Evolutionary conservation across 1,284 basidiomycete genomes (phyloP).

Genomic region (Marasmius tenuissimus): DNA sequence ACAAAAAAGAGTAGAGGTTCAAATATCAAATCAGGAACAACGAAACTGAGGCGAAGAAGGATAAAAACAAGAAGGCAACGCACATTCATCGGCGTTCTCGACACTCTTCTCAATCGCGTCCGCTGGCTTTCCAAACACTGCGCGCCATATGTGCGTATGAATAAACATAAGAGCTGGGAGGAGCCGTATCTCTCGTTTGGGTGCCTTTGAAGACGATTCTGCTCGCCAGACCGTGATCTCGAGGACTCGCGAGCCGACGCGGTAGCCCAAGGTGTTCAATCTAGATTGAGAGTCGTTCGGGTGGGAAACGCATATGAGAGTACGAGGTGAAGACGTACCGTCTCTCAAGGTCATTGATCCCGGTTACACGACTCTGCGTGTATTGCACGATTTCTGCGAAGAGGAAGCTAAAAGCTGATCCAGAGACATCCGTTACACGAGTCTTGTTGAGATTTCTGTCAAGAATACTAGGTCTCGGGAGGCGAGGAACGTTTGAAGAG

Average conservation of each 20-base stretch:
- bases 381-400: slow-evolving; percentile 94
- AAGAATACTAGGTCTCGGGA: slow-evolving; percentile 66
- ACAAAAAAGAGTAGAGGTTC: too few species aligned
- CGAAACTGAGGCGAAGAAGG: not conserved
- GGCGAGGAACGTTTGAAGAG: not conserved
- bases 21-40: too few species aligned
- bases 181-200: slow-evolving; percentile 87
- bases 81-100: slow-evolving; percentile 94
- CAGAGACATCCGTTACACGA: slow-evolving; percentile 76
- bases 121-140: slow-evolving; percentile 90
- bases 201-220: slow-evolving; percentile 72
- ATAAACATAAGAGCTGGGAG: slow-evolving; percentile 89
- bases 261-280: slow-evolving; percentile 87
- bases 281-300: slow-evolving; percentile 40
- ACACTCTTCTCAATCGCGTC: slow-evolving; percentile 96
- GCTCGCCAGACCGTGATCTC: slow-evolving; percentile 75
- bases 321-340: slow-evolving; percentile 39
- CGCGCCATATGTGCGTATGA: slow-evolving; percentile 92
- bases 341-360: slow-evolving; percentile 93
- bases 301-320: slow-evolving; percentile 12
- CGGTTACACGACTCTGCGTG: slow-evolving; percentile 91
- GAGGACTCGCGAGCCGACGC: slow-evolving; percentile 81
- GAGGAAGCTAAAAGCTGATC: slow-evolving; percentile 83
- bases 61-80: slow-evolving; percentile 26
- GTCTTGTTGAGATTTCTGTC: slow-evolving; percentile 86